Percentiles rank a stretch among this genome's conserved stretches.
Conservation (phyloP, 352 stramenopile genomes). For the Phytophthora citrophthora region DNA sequence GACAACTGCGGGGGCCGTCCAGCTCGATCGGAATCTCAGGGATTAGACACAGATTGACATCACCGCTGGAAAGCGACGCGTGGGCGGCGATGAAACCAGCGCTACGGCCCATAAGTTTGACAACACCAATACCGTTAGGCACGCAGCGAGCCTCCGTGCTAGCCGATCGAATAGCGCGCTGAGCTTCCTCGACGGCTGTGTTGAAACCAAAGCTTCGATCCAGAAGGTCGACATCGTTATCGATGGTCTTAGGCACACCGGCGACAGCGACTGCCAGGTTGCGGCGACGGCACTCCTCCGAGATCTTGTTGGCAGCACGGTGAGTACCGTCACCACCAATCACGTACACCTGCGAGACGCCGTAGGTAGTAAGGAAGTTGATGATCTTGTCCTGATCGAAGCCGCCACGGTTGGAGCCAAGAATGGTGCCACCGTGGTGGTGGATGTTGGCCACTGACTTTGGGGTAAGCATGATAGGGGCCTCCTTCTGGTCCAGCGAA, state of each 20-base stretch:
- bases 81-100: slow-evolving; percentile 98
- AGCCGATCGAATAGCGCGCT: slow-evolving; percentile 91
- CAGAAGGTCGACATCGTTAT: slow-evolving; percentile 99
- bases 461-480: slow-evolving; percentile 79
- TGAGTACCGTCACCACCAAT: slow-evolving; percentile 98
- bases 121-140: slow-evolving; percentile 97
- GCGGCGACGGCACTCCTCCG: slow-evolving; percentile 71
- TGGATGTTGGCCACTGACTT: slow-evolving; percentile 81
- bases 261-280: slow-evolving; percentile 94
- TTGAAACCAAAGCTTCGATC: slow-evolving; percentile 99
- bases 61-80: slow-evolving; percentile 95
- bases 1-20: slow-evolving; percentile 90
- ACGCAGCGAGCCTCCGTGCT: slow-evolving; percentile 96
- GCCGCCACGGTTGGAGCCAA: slow-evolving; percentile 94
- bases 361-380: slow-evolving; percentile 88
- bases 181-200: slow-evolving; percentile 96
- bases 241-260: slow-evolving; percentile 99
- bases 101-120: slow-evolving; percentile 99
- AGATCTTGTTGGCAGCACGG: slow-evolving; percentile 94
- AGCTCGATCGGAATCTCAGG: slow-evolving; percentile 97
- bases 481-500: slow-evolving; percentile 78
- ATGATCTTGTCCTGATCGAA: slow-evolving; percentile 98
- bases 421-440: slow-evolving; percentile 93
- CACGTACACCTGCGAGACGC: slow-evolving; percentile 96
- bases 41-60: slow-evolving; percentile 98